A percentile compares a stretch with the other conserved stretches of the same genome.
phyloP scores from a whole-genome alignment of 345 rosid genomes.

The Dipteronia dyeriana region DNA sequence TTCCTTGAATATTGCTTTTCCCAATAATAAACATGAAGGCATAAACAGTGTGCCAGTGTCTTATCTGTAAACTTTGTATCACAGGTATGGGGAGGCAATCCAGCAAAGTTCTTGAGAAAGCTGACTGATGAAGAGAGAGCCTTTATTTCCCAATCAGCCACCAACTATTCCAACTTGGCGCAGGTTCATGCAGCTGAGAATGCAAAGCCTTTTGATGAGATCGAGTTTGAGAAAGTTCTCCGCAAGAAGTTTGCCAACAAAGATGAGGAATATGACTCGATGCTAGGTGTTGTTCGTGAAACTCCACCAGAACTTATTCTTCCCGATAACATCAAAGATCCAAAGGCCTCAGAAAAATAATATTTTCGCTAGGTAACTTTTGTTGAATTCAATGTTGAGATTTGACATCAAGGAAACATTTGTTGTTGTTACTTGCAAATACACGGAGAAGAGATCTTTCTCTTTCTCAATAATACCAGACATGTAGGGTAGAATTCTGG shows the following conservation, averaged over 20 bases:
- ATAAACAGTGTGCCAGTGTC: background rate
- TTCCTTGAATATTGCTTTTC: conserved; percentile 6
- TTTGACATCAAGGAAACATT: conserved; percentile 34
- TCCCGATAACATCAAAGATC: conserved; percentile 68
- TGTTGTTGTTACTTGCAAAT: conserved; percentile 35
- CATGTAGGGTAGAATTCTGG: conserved; percentile 31
- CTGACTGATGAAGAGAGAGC: conserved; percentile 69
- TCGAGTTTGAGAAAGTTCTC: conserved; percentile 90
- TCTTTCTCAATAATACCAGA: conserved; percentile 47
- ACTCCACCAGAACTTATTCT: conserved; percentile 78
- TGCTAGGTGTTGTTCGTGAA: conserved; percentile 84
- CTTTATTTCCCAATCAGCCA: conserved; percentile 73
- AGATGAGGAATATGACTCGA: conserved; percentile 85
- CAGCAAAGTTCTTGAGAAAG: conserved; percentile 91
- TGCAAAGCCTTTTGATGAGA: conserved; percentile 73
- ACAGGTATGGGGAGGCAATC: conserved; percentile 98
- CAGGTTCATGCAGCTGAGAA: conserved; percentile 91
- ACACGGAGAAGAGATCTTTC: conserved; percentile 38
- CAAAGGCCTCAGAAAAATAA: conserved; percentile 56
- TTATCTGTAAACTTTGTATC: background rate
- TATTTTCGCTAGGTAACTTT: conserved; percentile 28
- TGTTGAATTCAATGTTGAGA: conserved; percentile 26
- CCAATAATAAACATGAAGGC: background rate
- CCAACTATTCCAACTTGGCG: conserved; percentile 82
- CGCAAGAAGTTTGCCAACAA: conserved; percentile 68